These are phyloP conservation scores for Brassica napus DNA, from an alignment of 345 rosid genomes.

Conservation along the genomic window Da-Ae NC_063447.1:9948501-9949000, in stretches of 20 bases:
- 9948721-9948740: no score
- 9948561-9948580: no score
- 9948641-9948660: conserved; percentile 90
- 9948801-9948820: conserved; percentile 66
- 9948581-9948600: conserved; percentile 5
- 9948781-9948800: conserved; percentile 81
- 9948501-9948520: no score
- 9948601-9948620: conserved; percentile 89
- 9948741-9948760: no score
- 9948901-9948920: conserved; percentile 57
- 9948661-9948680: conserved; percentile 48
- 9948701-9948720: no score
- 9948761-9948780: conserved; percentile 48
- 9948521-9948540: no score
- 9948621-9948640: conserved; percentile 93
- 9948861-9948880: conserved; percentile 90
- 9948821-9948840: conserved; percentile 98
- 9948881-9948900: conserved; percentile 83
- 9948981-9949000: conserved; percentile 94
- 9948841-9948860: conserved; percentile 96
- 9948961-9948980: conserved; percentile 81
- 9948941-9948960: conserved; percentile 94
- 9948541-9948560: no score
- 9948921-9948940: conserved; percentile 98
- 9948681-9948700: no score